A percentile compares a stretch with the other conserved stretches of the same genome.
These are phyloP conservation scores for Scedosporium boydii DNA, from an alignment of 2,329 filamentous ascomycete genomes.

Conservation along the genomic window DNA sequence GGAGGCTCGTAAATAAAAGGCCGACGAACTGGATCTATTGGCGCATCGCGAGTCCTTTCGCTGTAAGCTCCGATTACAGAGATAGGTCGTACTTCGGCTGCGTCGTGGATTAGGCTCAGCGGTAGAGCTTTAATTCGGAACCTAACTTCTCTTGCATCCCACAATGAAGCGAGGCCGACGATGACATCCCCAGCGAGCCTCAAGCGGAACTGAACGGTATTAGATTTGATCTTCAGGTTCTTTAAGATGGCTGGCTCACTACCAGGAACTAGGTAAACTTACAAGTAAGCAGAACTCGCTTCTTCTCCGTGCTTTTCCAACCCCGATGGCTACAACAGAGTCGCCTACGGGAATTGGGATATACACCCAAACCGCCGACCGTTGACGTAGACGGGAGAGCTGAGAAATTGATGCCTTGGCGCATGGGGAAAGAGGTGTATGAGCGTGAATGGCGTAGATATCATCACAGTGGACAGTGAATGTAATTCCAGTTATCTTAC, in stretches of 20 bases:
- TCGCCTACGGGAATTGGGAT: conserved; percentile 10
- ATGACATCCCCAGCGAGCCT: conserved; percentile 10
- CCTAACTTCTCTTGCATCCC: background rate
- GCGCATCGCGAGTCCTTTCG: background rate
- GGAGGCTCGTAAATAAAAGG: conserved; percentile 3
- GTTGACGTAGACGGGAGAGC: conserved; percentile 7
- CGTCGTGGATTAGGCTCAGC: conserved; percentile 7
- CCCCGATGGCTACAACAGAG: conserved; percentile 8
- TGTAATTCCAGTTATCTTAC: conserved; percentile 7
- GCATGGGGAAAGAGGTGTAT: conserved; percentile 8
- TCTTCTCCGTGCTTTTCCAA: background rate
- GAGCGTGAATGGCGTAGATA: conserved; percentile 10
- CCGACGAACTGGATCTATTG: background rate
- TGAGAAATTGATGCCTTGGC: conserved; percentile 7
- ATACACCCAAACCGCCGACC: conserved; percentile 10
- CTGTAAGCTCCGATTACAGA: conserved; percentile 9
- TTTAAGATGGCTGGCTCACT: too few species aligned
- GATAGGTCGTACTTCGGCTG: conserved; percentile 4
- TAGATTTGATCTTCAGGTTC: background rate
- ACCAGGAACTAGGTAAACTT: background rate
- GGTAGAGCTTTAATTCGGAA: conserved; percentile 6
- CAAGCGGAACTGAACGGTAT: conserved; percentile 10
- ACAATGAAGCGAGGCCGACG: conserved; percentile 3
- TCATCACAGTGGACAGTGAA: conserved; percentile 7
- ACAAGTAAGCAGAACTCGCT: background rate